Conservation (phyloP, 148 eudicot species). For the Diospyros lotus region DNA sequence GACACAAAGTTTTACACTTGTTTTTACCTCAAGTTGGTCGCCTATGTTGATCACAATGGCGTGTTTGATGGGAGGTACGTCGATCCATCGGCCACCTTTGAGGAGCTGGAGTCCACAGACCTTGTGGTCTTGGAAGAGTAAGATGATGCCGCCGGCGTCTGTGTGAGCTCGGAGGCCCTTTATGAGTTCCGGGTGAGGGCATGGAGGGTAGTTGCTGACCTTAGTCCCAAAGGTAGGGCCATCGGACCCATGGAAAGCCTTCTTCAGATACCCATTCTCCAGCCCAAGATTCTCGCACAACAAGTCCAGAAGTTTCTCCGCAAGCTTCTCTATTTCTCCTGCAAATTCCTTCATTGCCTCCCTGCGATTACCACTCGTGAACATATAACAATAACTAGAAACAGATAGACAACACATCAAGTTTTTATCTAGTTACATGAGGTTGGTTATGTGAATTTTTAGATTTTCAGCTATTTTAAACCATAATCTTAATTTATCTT, state of each 20-base stretch:
- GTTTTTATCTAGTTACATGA: no score
- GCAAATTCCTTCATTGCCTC: conserved; percentile 73
- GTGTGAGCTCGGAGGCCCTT: conserved; percentile 86
- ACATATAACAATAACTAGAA: no score
- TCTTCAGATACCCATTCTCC: conserved; percentile 64
- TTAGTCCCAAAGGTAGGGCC: conserved; percentile 81
- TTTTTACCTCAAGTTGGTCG: conserved; percentile 69
- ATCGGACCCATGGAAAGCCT: conserved; percentile 51
- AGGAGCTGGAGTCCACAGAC: conserved; percentile 76
- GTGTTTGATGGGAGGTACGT: conserved; percentile 76
- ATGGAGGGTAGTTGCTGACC: conserved; percentile 82
- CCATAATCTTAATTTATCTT: no score
- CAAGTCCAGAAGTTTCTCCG: conserved; percentile 54
- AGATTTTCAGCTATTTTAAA: no score
- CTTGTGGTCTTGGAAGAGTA: conserved; percentile 71
- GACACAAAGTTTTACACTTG: no score
- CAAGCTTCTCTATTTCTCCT: conserved; percentile 45
- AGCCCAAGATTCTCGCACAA: conserved; percentile 75
- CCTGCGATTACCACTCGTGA: conserved; percentile 20
- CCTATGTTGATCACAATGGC: conserved; percentile 75
- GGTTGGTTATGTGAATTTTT: no score
- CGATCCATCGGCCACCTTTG: conserved; percentile 70
- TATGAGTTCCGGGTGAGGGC: conserved; percentile 68
- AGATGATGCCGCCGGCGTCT: conserved; percentile 76
- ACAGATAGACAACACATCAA: no score